Conservation (phyloP, 208 protist genomes). For the Wallacemonas sp. region DNA sequence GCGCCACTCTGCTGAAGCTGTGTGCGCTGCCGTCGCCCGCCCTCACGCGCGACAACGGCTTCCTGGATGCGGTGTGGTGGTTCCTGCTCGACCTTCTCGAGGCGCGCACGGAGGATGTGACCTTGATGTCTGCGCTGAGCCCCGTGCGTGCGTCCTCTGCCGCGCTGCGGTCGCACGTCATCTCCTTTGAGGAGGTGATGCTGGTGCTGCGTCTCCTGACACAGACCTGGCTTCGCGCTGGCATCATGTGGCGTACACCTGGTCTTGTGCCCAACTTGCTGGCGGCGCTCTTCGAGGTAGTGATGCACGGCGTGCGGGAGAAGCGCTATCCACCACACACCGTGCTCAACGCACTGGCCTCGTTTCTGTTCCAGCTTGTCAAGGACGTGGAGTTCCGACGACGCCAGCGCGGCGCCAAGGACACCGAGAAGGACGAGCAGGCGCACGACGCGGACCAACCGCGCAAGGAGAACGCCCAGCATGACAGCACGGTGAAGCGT, state of each 20-base stretch:
- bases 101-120: background rate
- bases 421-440: background rate
- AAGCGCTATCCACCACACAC: slow-evolving; percentile 33
- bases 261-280: slow-evolving; percentile 53
- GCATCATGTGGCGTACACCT: slow-evolving; percentile 55
- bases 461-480: background rate
- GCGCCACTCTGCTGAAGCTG: slow-evolving; percentile 24
- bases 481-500: background rate
- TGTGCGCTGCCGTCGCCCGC: slow-evolving; percentile 27
- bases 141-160: slow-evolving; percentile 18
- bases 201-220: slow-evolving; percentile 32
- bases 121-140: background rate
- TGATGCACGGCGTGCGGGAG: slow-evolving; percentile 45
- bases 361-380: slow-evolving; percentile 57
- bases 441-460: background rate
- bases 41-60: slow-evolving; percentile 25
- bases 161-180: slow-evolving; percentile 21
- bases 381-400: slow-evolving; percentile 24
- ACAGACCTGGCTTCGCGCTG: slow-evolving; percentile 29
- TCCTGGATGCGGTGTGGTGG: slow-evolving; percentile 13
- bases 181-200: slow-evolving; percentile 23
- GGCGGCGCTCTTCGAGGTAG: slow-evolving; percentile 38
- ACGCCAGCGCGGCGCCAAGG: background rate
- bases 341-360: slow-evolving; percentile 61
- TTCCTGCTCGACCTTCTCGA: slow-evolving; percentile 9